Evolutionary conservation across 1,284 basidiomycete species (phyloP).

Genomic region (Pseudozyma hubeiensis): DNA sequence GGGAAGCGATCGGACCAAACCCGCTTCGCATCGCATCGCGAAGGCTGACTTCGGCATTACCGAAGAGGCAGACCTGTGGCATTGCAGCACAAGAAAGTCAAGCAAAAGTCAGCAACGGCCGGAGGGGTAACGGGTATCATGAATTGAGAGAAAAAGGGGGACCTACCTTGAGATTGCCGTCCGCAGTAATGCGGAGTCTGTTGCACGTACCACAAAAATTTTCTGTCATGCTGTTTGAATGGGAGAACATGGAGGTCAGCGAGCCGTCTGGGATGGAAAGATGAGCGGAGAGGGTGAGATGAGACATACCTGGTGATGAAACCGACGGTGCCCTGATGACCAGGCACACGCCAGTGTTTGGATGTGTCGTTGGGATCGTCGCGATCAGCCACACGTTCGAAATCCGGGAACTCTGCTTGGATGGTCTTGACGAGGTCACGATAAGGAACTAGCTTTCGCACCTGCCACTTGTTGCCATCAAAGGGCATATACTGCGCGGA

Average conservation of each 20-base stretch:
- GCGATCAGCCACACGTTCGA: constrained; percentile 61
- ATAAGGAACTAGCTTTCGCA: constrained; percentile 77
- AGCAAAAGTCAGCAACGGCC: no score
- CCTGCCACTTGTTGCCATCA: constrained; percentile 83
- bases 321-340: constrained; percentile 79
- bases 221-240: constrained; percentile 73
- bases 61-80: constrained; percentile 77
- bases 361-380: constrained; percentile 83
- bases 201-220: constrained; percentile 90
- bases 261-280: not conserved
- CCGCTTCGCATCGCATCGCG: constrained; percentile 77
- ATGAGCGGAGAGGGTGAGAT: not conserved
- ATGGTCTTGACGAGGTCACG: constrained; percentile 49
- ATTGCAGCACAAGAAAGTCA: not conserved
- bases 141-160: not conserved
- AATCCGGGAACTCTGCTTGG: constrained; percentile 32
- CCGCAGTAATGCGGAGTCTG: constrained; percentile 83
- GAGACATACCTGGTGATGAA: constrained; percentile 75
- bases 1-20: constrained; percentile 29
- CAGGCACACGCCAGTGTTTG: constrained; percentile 80
- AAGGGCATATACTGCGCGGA: constrained; percentile 82
- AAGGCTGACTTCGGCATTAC: constrained; percentile 83
- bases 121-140: no score
- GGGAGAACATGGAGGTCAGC: not conserved
- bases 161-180: constrained; percentile 85